Conservation (phyloP, 2,329 filamentous ascomycete genomes). For the Fusarium solani-melongenae region DNA sequence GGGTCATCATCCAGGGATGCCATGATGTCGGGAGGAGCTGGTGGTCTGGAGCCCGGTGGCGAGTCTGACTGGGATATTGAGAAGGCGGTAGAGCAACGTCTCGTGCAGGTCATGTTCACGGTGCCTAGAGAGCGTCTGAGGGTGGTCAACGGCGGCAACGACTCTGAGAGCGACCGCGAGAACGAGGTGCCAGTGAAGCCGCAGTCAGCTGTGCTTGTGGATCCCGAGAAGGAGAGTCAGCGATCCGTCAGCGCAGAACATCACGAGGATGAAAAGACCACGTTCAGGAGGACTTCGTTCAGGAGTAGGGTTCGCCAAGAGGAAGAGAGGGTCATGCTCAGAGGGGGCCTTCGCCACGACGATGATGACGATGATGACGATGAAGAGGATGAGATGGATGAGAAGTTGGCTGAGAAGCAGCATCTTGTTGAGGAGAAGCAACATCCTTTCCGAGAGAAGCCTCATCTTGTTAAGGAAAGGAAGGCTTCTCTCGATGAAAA, state of each 20-base stretch:
- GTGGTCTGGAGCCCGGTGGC: slow-evolving; percentile 46
- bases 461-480: background rate
- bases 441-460: slow-evolving; percentile 5
- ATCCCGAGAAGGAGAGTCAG: slow-evolving; percentile 49
- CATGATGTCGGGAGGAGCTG: slow-evolving; percentile 45
- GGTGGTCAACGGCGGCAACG: slow-evolving; percentile 86
- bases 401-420: slow-evolving; percentile 25
- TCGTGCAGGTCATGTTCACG: slow-evolving; percentile 91
- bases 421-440: slow-evolving; percentile 8
- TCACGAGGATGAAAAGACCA: background rate
- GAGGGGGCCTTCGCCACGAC: slow-evolving; percentile 1
- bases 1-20: slow-evolving; percentile 8
- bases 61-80: slow-evolving; percentile 85
- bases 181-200: slow-evolving; percentile 44
- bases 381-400: background rate
- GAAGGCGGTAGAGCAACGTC: slow-evolving; percentile 73
- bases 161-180: slow-evolving; percentile 46
- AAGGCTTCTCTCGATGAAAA: background rate
- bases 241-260: slow-evolving; percentile 7
- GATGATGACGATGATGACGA: slow-evolving; percentile 11
- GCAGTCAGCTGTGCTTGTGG: slow-evolving; percentile 54
- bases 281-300: background rate
- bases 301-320: background rate
- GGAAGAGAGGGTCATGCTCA: background rate
- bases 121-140: slow-evolving; percentile 86